A percentile compares a stretch with the other conserved stretches of the same genome.
Conservation (phyloP, 495 filamentous ascomycete genomes). For the Penicillium cinerascens region DNA sequence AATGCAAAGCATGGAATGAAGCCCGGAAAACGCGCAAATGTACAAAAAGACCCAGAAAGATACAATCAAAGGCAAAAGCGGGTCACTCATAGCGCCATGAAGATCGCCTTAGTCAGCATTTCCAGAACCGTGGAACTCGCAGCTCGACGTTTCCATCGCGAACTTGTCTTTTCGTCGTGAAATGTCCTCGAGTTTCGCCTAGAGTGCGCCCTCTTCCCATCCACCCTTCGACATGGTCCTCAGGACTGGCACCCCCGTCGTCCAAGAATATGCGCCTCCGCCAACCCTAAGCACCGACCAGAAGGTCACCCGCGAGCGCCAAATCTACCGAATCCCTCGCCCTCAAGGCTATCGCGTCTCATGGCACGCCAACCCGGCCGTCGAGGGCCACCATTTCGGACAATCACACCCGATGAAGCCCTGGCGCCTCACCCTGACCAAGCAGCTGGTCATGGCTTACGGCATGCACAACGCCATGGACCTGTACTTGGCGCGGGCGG, state of each 20-base stretch:
- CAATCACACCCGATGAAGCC: slow-evolving; percentile 97
- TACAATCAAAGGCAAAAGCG: background rate
- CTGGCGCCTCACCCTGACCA: slow-evolving; percentile 93
- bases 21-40: background rate
- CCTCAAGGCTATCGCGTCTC: slow-evolving; percentile 91
- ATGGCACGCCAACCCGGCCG: slow-evolving; percentile 91
- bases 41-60: background rate
- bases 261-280: slow-evolving; percentile 67
- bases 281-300: slow-evolving; percentile 60
- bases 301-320: slow-evolving; percentile 63
- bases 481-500: slow-evolving; percentile 74
- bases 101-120: slow-evolving; percentile 16
- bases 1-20: background rate
- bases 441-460: slow-evolving; percentile 87
- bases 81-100: background rate
- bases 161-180: slow-evolving; percentile 8
- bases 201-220: background rate
- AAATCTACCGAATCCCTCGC: slow-evolving; percentile 68
- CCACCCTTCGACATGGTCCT: background rate
- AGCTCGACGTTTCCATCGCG: background rate
- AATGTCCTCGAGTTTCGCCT: slow-evolving; percentile 8
- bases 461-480: slow-evolving; percentile 97
- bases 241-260: slow-evolving; percentile 52
- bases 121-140: background rate
- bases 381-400: slow-evolving; percentile 95